phyloP scores from a whole-genome alignment of 129 eudicot genomes.

The Dittrichia graveolens region DNA sequence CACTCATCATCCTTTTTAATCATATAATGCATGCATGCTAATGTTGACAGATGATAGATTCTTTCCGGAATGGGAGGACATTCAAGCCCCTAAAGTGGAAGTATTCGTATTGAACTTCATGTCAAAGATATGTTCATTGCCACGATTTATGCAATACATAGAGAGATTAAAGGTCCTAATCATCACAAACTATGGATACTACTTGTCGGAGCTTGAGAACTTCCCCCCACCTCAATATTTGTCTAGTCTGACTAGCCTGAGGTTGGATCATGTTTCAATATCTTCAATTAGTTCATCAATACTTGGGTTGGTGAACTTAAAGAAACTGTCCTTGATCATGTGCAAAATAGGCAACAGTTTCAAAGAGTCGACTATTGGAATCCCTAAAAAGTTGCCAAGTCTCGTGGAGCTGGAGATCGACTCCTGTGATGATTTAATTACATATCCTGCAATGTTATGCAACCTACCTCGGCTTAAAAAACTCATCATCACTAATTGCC shows the following conservation, averaged over 20 bases:
- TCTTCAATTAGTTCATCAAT: constrained; percentile 29
- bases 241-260: constrained; percentile 30
- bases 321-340: constrained; percentile 48
- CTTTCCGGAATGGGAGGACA: constrained; percentile 40
- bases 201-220: constrained; percentile 28
- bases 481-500: constrained; percentile 42
- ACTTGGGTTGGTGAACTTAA: constrained; percentile 30
- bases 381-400: constrained; percentile 33
- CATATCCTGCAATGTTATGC: constrained; percentile 37
- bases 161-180: constrained; percentile 42
- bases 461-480: constrained; percentile 34
- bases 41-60: constrained; percentile 38
- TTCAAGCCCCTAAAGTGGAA: constrained; percentile 37
- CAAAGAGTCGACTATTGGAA: constrained; percentile 18
- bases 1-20: not conserved
- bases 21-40: not conserved
- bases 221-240: constrained; percentile 26
- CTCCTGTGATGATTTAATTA: constrained; percentile 43
- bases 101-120: constrained; percentile 44
- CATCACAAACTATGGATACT: constrained; percentile 46
- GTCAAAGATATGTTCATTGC: constrained; percentile 35
- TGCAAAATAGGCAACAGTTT: constrained; percentile 45
- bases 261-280: constrained; percentile 39
- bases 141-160: constrained; percentile 39
- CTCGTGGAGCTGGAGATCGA: constrained; percentile 46